Conservation (phyloP, 1,139 yeast species). For the Hansenula lynferdii region DNA sequence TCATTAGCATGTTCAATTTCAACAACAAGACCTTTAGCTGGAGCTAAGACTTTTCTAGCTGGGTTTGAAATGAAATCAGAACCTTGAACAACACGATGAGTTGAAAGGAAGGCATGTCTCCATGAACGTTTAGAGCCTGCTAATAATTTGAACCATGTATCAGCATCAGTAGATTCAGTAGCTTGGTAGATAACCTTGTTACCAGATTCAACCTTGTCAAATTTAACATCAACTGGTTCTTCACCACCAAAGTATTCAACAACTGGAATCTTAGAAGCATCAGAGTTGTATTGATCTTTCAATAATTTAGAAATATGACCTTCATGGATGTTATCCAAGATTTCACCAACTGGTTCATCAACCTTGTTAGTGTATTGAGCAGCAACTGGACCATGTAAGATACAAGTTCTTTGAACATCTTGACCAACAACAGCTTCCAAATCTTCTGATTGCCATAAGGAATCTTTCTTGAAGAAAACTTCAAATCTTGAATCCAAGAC, state of each 20-base stretch:
- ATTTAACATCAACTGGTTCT: conserved; percentile 39
- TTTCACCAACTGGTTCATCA: conserved; percentile 88
- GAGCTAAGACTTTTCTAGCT: conserved; percentile 72
- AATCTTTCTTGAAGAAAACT: conserved; percentile 96
- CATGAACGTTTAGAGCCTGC: conserved; percentile 81
- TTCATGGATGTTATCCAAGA: conserved; percentile 82
- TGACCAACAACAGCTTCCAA: conserved; percentile 93
- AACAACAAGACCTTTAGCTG: conserved; percentile 60
- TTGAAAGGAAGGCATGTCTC: conserved; percentile 87
- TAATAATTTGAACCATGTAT: conserved; percentile 71
- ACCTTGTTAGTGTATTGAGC: conserved; percentile 86
- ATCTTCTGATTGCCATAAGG: conserved; percentile 98
- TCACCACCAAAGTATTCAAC: conserved; percentile 87
- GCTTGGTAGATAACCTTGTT: conserved; percentile 42
- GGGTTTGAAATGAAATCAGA: conserved; percentile 76
- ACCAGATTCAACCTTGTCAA: conserved; percentile 28
- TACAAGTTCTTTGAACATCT: conserved; percentile 98
- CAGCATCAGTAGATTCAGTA: conserved; percentile 45
- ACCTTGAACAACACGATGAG: conserved; percentile 82
- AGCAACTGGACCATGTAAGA: conserved; percentile 97
- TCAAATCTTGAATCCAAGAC: conserved; percentile 92
- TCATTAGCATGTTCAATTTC: conserved; percentile 51
- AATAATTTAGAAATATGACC: conserved; percentile 77
- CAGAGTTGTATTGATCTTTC: conserved; percentile 66
- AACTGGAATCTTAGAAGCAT: conserved; percentile 68